Evolutionary conservation across 2,329 filamentous ascomycete genomes (phyloP).

Genomic region (Cladorrhinum sp.): DNA sequence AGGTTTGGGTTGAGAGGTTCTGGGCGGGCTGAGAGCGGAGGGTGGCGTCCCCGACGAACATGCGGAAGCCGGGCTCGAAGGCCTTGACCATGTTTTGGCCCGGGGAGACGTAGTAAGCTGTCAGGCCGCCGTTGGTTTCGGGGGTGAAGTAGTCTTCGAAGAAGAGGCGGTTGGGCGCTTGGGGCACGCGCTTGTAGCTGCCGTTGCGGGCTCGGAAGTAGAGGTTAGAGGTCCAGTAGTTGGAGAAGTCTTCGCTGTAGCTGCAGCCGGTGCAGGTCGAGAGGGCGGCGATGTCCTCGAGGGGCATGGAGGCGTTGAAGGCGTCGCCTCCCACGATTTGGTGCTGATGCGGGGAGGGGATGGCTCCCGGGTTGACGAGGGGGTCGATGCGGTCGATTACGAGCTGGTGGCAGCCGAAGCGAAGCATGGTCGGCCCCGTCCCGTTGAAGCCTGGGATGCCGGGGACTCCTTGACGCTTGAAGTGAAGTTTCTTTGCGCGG

Average conservation of each 20-base stretch:
- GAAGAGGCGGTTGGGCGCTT: slow-evolving; percentile 22
- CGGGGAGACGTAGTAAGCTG: slow-evolving; percentile 26
- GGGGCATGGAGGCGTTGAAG: slow-evolving; percentile 27
- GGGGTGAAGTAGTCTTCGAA: slow-evolving; percentile 19
- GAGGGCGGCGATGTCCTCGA: slow-evolving; percentile 21
- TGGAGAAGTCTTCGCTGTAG: slow-evolving; percentile 30
- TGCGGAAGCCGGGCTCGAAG: slow-evolving; percentile 37
- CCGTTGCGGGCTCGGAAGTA: slow-evolving; percentile 30
- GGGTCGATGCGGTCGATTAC: slow-evolving; percentile 26
- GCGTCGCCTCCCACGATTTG: slow-evolving; percentile 30
- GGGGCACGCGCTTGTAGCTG: slow-evolving; percentile 27
- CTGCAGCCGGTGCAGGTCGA: slow-evolving; percentile 29
- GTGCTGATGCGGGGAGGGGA: slow-evolving; percentile 27
- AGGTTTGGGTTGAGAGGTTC: slow-evolving; percentile 13
- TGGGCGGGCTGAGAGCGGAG: slow-evolving; percentile 19
- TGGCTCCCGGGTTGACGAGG: slow-evolving; percentile 26
- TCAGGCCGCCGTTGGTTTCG: slow-evolving; percentile 22
- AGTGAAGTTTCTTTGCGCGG: background rate
- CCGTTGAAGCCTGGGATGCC: slow-evolving; percentile 21
- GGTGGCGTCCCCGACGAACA: slow-evolving; percentile 39
- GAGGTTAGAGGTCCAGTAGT: slow-evolving; percentile 31
- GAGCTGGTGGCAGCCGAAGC: slow-evolving; percentile 18
- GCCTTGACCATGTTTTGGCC: slow-evolving; percentile 22
- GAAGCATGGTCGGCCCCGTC: slow-evolving; percentile 27
- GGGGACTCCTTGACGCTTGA: slow-evolving; percentile 5